Percentiles rank a stretch among this genome's conserved stretches.
phyloP scores from a whole-genome alignment of 2,329 filamentous ascomycete genomes.

The Taxawa tesnikishii region DNA sequence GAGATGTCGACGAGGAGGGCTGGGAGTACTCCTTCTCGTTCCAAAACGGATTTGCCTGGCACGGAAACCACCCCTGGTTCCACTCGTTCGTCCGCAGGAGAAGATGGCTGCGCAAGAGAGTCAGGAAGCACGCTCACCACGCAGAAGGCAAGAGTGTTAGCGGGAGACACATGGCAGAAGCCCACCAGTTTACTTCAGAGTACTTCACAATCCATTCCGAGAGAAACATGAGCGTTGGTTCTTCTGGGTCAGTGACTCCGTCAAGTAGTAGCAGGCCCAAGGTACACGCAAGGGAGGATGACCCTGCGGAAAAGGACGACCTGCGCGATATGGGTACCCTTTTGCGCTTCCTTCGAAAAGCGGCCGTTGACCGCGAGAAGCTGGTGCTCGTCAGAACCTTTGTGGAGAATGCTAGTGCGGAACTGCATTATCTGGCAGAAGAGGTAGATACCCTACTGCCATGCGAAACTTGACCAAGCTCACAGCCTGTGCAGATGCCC shows the following conservation, averaged over 20 bases:
- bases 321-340: slow-evolving; percentile 56
- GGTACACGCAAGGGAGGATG: slow-evolving; percentile 18
- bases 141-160: slow-evolving; percentile 24
- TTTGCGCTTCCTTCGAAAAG: slow-evolving; percentile 52
- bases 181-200: slow-evolving; percentile 58
- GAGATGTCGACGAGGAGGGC: slow-evolving; percentile 74
- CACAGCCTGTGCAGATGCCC: slow-evolving; percentile 46
- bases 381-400: slow-evolving; percentile 74
- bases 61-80: slow-evolving; percentile 79
- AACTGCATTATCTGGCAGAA: slow-evolving; percentile 62
- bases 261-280: slow-evolving; percentile 1
- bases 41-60: slow-evolving; percentile 50
- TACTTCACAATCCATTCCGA: slow-evolving; percentile 61
- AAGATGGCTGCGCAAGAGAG: slow-evolving; percentile 73
- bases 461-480: slow-evolving; percentile 12
- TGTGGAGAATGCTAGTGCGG: slow-evolving; percentile 61
- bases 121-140: slow-evolving; percentile 43
- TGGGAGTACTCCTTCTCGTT: slow-evolving; percentile 97
- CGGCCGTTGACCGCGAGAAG: slow-evolving; percentile 83
- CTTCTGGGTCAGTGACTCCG: neutral
- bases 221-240: slow-evolving; percentile 11
- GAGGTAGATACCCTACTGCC: slow-evolving; percentile 25
- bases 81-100: slow-evolving; percentile 87
- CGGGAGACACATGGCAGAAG: slow-evolving; percentile 30
- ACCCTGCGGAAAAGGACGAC: slow-evolving; percentile 38